Evolutionary conservation across 1,139 yeast genomes (phyloP), one percentile per base, ranked within the genome.

Genomic region (Pichia inconspicua): DNA sequence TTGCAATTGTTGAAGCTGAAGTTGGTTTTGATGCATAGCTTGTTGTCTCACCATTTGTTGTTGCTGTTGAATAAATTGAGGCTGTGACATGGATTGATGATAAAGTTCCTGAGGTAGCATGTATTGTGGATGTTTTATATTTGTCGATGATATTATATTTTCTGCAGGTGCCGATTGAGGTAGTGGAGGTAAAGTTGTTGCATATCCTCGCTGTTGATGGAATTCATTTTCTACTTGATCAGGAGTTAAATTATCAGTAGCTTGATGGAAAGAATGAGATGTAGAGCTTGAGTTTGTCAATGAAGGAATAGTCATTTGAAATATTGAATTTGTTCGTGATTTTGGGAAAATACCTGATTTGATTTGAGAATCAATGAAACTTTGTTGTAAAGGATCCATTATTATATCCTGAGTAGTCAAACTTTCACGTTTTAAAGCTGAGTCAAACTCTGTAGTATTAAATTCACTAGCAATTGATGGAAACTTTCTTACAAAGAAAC

Each of bases 391-490:
- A 22, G 45, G 17, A 12, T 45, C 44, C 32, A 54, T 41, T 53
- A 55, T 19, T 50, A 55, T 22, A 10, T 48, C 51, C 15, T 37
- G 35, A 15, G 3, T 27, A 7, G 56, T 55, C 50, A 73, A 8
- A 19, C 44, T 70, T 48, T 75, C 80, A 51, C 74, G 68, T 56
- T 67, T 71, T 44, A 73, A 56, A 38, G 70, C 68, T 40, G 62
- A 68, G 50, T 75, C 80, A 49, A 75, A 66, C 50, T 74, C 79
- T 34, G 39, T 45, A 17, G 68, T 61, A 28, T 65, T 66, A 32
- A 68, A 63, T 22, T 66, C 70, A 17, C 55, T 49, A 15, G 53
- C 41, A 10, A 58, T 53, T 22, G 63, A 58, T 10, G 65, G 60
- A 42, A 58, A 59, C 44, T 60, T 51, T 34, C 53, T 50, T 47